phyloP scores from a whole-genome alignment of 2,329 filamentous ascomycete genomes.

The Lecanicillium sp. region DNA sequence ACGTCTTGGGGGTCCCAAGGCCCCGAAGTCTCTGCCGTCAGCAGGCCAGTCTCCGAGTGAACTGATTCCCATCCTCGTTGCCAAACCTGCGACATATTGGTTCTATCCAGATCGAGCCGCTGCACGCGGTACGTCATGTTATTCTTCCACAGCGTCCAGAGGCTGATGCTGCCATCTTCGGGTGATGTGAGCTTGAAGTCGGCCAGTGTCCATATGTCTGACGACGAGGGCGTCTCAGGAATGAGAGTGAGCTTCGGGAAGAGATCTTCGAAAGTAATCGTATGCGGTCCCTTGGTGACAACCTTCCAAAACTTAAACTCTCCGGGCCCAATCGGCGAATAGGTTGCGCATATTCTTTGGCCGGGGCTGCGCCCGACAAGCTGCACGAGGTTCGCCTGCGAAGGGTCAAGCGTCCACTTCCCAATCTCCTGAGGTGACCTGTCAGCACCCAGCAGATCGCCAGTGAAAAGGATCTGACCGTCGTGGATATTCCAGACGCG shows the following conservation, averaged over 20 bases:
- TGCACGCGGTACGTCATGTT: constrained; percentile 73
- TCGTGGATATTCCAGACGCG: constrained; percentile 85
- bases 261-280: constrained; percentile 62
- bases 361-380: constrained; percentile 56
- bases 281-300: constrained; percentile 59
- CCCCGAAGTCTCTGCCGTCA: constrained; percentile 51
- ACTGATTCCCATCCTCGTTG: constrained; percentile 64
- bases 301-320: constrained; percentile 91
- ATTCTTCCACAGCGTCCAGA: constrained; percentile 83
- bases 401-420: constrained; percentile 74
- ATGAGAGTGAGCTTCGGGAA: constrained; percentile 56
- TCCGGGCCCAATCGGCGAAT: constrained; percentile 79
- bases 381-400: constrained; percentile 69
- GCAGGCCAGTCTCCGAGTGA: constrained; percentile 51
- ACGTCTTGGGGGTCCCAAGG: constrained; percentile 61
- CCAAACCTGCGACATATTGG: constrained; percentile 58
- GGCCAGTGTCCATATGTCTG: constrained; percentile 72
- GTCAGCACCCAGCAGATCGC: constrained; percentile 68
- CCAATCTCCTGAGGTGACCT: constrained; percentile 60
- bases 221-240: constrained; percentile 63
- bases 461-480: constrained; percentile 68
- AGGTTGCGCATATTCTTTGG: constrained; percentile 63
- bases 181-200: constrained; percentile 63
- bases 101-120: constrained; percentile 65
- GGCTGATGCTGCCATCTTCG: constrained; percentile 46